These are phyloP conservation scores for Didymella lethalis DNA, from an alignment of 2,329 filamentous ascomycete genomes.

Conservation along the genomic window DNA sequence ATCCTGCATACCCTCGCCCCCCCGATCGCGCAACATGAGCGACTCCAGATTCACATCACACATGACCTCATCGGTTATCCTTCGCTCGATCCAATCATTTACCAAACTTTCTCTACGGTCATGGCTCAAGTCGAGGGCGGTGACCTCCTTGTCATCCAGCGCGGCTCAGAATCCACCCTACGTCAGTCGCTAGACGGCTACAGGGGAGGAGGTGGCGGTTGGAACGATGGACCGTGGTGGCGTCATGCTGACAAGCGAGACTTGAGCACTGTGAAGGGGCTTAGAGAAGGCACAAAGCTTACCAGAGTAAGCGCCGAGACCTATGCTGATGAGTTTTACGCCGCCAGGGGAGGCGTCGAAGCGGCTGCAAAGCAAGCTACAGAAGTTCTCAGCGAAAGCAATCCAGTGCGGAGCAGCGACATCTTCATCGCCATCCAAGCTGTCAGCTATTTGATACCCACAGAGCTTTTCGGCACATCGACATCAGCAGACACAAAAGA, in stretches of 20 bases:
- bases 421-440: constrained; percentile 97
- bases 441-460: constrained; percentile 70
- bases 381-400: constrained; percentile 79
- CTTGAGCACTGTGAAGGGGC: constrained; percentile 79
- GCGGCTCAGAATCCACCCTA: constrained; percentile 82
- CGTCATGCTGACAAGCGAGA: constrained; percentile 75
- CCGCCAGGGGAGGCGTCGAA: constrained; percentile 78
- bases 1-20: constrained; percentile 95
- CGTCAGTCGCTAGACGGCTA: constrained; percentile 69
- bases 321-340: constrained; percentile 86
- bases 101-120: constrained; percentile 89
- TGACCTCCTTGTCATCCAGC: constrained; percentile 91
- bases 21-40: constrained; percentile 95
- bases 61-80: constrained; percentile 96
- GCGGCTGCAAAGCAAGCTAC: constrained; percentile 80
- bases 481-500: constrained; percentile 64
- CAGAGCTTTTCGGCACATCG: constrained; percentile 70
- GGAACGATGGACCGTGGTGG: constrained; percentile 98
- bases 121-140: constrained; percentile 99
- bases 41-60: constrained; percentile 95
- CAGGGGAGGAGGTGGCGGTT: constrained; percentile 69
- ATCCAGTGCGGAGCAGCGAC: constrained; percentile 90
- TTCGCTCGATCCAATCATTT: constrained; percentile 89
- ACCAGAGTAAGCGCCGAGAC: constrained; percentile 87
- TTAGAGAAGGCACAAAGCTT: constrained; percentile 88